These are phyloP conservation scores for Posidonia oceanica DNA, from an alignment of 116 monocot genomes.

Conservation along the genomic window DNA sequence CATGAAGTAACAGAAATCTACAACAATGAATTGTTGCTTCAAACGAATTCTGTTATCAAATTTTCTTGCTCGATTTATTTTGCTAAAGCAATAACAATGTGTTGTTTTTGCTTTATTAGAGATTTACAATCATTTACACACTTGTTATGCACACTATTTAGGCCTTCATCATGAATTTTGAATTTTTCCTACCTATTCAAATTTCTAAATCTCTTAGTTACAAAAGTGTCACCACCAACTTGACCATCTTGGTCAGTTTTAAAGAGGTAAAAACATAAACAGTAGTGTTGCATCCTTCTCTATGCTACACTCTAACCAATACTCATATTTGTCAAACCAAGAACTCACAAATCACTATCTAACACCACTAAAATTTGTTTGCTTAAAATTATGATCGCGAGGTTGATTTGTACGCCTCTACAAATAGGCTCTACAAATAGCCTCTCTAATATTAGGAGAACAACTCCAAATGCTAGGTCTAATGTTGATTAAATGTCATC, in stretches of 20 bases:
- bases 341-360: not conserved
- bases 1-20: constrained; percentile 21
- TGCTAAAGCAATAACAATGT: not conserved
- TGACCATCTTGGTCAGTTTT: not conserved
- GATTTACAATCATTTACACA: not conserved
- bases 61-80: not conserved
- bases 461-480: no score
- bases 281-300: constrained; percentile 6
- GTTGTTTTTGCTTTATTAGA: not conserved
- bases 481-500: no score
- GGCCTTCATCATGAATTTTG: not conserved
- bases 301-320: constrained; percentile 11
- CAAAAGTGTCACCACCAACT: constrained; percentile 1
- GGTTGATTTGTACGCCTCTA: no score
- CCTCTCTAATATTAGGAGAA: no score
- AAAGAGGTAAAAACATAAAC: constrained; percentile 10
- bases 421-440: no score
- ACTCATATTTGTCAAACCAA: constrained; percentile 1
- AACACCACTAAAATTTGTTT: not conserved
- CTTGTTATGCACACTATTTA: not conserved
- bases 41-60: not conserved
- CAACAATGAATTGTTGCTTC: not conserved
- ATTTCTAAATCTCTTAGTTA: constrained; percentile 4
- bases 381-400: no score
- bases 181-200: constrained; percentile 2